Evolutionary conservation across 495 filamentous ascomycete species (phyloP).

Genomic region (Tuber indicum): DNA sequence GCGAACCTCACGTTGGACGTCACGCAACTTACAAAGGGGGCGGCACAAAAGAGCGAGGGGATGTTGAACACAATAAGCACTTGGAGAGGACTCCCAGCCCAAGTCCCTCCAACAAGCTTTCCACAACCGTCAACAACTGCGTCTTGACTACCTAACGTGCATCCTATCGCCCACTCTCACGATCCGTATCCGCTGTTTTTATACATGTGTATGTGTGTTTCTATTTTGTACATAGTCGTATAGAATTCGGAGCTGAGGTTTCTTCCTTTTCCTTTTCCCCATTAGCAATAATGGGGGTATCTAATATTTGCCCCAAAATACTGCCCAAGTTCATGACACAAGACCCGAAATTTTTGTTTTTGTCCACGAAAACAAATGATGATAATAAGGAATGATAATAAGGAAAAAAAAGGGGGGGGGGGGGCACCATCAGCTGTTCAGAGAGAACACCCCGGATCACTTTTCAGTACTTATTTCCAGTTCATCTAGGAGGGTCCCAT

Average conservation of each 20-base stretch:
- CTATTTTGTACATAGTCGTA: conserved; percentile 1
- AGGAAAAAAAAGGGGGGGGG: neutral
- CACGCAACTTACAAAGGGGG: conserved; percentile 50
- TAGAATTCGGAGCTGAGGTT: conserved; percentile 1
- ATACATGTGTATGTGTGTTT: neutral
- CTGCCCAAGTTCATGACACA: neutral
- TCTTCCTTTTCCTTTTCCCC: neutral
- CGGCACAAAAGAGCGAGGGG: conserved; percentile 31
- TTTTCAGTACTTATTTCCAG: neutral
- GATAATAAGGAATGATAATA: neutral
- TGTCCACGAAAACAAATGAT: neutral
- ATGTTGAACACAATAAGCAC: conserved; percentile 27
- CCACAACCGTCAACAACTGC: neutral
- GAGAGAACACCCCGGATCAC: neutral
- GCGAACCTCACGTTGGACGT: conserved; percentile 54
- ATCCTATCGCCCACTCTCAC: neutral
- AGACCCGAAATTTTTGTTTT: neutral
- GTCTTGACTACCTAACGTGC: neutral
- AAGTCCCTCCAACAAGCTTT: neutral
- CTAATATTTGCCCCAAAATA: neutral
- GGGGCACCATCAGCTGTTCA: neutral
- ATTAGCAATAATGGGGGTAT: neutral
- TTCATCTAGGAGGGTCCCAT: conserved; percentile 40
- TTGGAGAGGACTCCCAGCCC: conserved; percentile 29
- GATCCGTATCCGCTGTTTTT: neutral